Conservation (phyloP, 306 rosid genomes). For the Dalbergia cultrata region DNA sequence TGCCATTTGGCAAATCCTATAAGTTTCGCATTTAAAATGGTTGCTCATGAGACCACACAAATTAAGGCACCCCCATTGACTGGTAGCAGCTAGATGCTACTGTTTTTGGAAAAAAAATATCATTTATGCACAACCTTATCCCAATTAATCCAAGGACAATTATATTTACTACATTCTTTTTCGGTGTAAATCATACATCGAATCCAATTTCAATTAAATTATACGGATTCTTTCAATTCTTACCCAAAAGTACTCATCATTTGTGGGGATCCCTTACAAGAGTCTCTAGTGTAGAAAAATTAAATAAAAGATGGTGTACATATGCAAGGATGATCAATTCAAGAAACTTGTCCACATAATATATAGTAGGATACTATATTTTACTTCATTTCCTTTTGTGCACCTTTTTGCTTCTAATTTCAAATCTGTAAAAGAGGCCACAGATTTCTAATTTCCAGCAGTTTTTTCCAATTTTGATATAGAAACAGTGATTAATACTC, state of each 20-base stretch:
- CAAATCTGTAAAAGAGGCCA: background rate
- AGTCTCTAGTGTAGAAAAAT: background rate
- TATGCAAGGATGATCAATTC: background rate
- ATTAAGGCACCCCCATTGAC: conserved; percentile 7
- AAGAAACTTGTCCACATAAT: conserved; percentile 17
- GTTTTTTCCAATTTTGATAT: conserved; percentile 6
- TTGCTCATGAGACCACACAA: conserved; percentile 3
- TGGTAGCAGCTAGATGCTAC: conserved; percentile 19
- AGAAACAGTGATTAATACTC: conserved; percentile 7
- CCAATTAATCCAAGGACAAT: conserved; percentile 1
- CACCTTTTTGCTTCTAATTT: background rate
- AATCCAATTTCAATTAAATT: background rate
- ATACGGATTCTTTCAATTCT: conserved; percentile 3
- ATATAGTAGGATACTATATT: background rate
- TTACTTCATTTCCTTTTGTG: background rate
- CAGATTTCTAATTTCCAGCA: background rate
- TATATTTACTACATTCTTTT: background rate
- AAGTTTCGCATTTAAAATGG: background rate
- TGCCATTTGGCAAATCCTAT: background rate
- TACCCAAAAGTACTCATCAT: conserved; percentile 2
- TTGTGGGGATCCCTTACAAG: background rate
- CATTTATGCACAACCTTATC: background rate
- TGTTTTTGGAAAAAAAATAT: background rate
- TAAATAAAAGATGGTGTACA: background rate
- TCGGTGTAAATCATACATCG: conserved; percentile 15